Conservation (phyloP, 2,329 filamentous ascomycete genomes). For the Phaeosphaeriaceae sp. region DNA sequence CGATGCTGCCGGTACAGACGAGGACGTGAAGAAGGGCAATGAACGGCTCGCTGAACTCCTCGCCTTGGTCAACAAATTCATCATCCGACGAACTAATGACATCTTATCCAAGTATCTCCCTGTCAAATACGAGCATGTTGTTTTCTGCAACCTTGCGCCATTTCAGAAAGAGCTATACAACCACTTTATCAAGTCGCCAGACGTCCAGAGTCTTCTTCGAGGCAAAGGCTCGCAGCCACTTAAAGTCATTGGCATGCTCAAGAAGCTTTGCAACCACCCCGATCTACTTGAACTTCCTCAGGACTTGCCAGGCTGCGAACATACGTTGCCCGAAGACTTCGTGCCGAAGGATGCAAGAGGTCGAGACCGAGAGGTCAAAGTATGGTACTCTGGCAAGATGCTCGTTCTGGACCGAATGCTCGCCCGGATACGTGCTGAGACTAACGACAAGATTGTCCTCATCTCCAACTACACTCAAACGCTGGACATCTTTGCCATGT, state of each 20-base stretch:
- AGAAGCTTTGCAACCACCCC: slow-evolving; percentile 98
- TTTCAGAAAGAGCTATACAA: slow-evolving; percentile 96
- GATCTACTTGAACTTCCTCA: slow-evolving; percentile 84
- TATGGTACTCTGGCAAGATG: slow-evolving; percentile 99
- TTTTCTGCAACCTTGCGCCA: slow-evolving; percentile 92
- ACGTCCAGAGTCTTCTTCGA: slow-evolving; percentile 88
- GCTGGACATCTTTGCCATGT: slow-evolving; percentile 88
- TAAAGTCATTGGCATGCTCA: slow-evolving; percentile 94
- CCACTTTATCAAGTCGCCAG: slow-evolving; percentile 93
- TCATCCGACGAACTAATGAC: slow-evolving; percentile 96
- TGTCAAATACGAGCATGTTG: slow-evolving; percentile 98
- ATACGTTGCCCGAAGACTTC: slow-evolving; percentile 83
- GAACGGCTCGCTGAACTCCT: slow-evolving; percentile 83
- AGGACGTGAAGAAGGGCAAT: slow-evolving; percentile 82
- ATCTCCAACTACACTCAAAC: slow-evolving; percentile 99
- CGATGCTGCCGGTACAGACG: slow-evolving; percentile 86
- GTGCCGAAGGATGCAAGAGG: slow-evolving; percentile 86
- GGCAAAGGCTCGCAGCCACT: slow-evolving; percentile 96
- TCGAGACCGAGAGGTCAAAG: slow-evolving; percentile 87
- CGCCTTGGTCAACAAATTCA: slow-evolving; percentile 92
- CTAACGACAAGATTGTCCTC: slow-evolving; percentile 98
- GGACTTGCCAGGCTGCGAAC: slow-evolving; percentile 87
- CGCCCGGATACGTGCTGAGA: slow-evolving; percentile 90
- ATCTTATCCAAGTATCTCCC: slow-evolving; percentile 97
- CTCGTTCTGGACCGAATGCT: slow-evolving; percentile 98